phyloP scores from a whole-genome alignment of 2,329 filamentous ascomycete species.

The Curvularia spicifera region DNA sequence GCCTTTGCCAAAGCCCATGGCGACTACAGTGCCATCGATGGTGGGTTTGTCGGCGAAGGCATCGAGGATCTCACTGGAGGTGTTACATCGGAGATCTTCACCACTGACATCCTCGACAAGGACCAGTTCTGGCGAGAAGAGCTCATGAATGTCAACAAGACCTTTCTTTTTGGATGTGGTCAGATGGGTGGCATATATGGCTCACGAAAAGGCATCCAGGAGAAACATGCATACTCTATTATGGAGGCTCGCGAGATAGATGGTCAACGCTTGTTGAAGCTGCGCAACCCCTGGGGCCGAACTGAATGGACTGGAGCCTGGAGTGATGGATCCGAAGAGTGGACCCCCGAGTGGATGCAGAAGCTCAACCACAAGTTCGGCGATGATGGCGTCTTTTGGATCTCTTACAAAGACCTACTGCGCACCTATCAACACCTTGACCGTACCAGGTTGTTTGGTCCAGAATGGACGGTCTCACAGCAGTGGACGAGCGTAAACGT shows the following conservation, averaged over 20 bases:
- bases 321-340: slow-evolving; percentile 83
- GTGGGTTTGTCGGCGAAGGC: slow-evolving; percentile 71
- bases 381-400: slow-evolving; percentile 73
- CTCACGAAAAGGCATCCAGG: slow-evolving; percentile 55
- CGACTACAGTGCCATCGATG: slow-evolving; percentile 76
- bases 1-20: slow-evolving; percentile 86
- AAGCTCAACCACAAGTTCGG: slow-evolving; percentile 76
- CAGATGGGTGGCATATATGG: slow-evolving; percentile 69
- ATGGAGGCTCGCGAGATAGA: slow-evolving; percentile 67
- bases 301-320: slow-evolving; percentile 82
- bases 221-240: slow-evolving; percentile 64
- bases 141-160: slow-evolving; percentile 77
- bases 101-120: slow-evolving; percentile 75
- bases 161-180: slow-evolving; percentile 79
- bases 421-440: slow-evolving; percentile 66
- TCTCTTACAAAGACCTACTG: slow-evolving; percentile 64
- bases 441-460: slow-evolving; percentile 65
- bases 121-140: slow-evolving; percentile 85
- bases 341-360: slow-evolving; percentile 79
- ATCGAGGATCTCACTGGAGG: slow-evolving; percentile 69
- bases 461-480: slow-evolving; percentile 66
- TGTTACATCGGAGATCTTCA: slow-evolving; percentile 71
- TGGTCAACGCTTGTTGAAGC: slow-evolving; percentile 57
- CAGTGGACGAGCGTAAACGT: slow-evolving; percentile 67
- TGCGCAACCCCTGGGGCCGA: slow-evolving; percentile 80